A percentile compares a stretch with the other conserved stretches of the same genome.
These are phyloP conservation scores for Scheffersomyces stambukii DNA, from an alignment of 1,139 yeast genomes.

Conservation along the genomic window DNA sequence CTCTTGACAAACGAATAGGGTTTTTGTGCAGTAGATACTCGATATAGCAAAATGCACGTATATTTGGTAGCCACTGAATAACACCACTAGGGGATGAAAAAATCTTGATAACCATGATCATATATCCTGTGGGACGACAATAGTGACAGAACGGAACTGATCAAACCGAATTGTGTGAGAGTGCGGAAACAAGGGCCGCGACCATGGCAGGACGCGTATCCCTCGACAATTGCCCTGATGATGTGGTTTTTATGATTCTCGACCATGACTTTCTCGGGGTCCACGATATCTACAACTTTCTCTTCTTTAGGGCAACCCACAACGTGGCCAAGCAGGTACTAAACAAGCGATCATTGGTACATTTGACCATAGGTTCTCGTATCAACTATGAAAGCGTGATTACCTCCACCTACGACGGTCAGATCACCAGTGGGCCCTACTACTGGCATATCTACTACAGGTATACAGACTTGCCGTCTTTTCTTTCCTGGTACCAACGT, in stretches of 20 bases:
- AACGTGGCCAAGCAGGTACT: slow-evolving; percentile 7
- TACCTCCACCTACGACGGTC: slow-evolving; percentile 7
- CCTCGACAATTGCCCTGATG: slow-evolving; percentile 6
- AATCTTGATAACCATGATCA: too few species aligned
- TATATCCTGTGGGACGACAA: too few species aligned
- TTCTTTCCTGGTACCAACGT: slow-evolving; percentile 5
- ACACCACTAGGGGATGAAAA: too few species aligned
- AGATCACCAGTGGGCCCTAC: slow-evolving; percentile 8
- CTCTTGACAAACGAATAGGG: slow-evolving; percentile 43
- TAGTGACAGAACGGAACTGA: too few species aligned
- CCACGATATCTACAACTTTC: slow-evolving; percentile 6
- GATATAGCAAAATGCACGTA: too few species aligned
- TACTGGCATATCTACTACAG: slow-evolving; percentile 9
- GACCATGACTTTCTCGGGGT: slow-evolving; percentile 6
- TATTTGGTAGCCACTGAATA: too few species aligned
- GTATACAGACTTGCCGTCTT: slow-evolving; percentile 3
- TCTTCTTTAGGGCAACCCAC: slow-evolving; percentile 6
- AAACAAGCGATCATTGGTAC: slow-evolving; percentile 7
- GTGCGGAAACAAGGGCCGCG: too few species aligned
- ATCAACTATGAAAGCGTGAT: slow-evolving; percentile 8
- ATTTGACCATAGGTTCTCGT: slow-evolving; percentile 7
- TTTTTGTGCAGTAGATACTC: too few species aligned
- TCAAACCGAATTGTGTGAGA: too few species aligned
- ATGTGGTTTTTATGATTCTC: slow-evolving; percentile 5
- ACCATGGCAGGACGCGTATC: too few species aligned